These are phyloP conservation scores for Phaseolus coccineus DNA, from an alignment of 331 rosid genomes.

Conservation along the genomic window DNA sequence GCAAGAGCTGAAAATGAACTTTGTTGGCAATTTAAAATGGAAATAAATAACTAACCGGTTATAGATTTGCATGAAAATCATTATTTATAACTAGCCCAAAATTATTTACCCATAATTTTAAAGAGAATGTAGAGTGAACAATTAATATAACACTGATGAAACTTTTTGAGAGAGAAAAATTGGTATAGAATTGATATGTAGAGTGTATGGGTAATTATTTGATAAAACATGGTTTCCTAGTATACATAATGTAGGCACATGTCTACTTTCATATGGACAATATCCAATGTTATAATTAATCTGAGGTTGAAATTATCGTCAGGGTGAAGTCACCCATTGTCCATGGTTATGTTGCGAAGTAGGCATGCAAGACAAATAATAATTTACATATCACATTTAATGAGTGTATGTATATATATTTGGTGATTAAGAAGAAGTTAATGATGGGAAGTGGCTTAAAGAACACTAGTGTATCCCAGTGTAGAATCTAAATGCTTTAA, in stretches of 20 bases:
- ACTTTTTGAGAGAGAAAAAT: slow-evolving; percentile 25
- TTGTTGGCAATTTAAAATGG: background rate
- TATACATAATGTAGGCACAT: background rate
- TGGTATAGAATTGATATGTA: slow-evolving; percentile 5
- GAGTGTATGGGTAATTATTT: slow-evolving; percentile 24
- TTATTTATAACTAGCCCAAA: background rate
- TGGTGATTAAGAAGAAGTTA: slow-evolving; percentile 38
- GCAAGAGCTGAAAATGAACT: background rate
- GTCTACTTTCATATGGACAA: slow-evolving; percentile 38
- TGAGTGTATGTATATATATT: slow-evolving; percentile 14
- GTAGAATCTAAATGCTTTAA: slow-evolving; percentile 53
- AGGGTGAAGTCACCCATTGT: slow-evolving; percentile 49
- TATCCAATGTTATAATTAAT: slow-evolving; percentile 42
- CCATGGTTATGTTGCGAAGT: background rate
- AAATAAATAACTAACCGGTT: background rate
- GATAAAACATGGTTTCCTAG: slow-evolving; percentile 27
- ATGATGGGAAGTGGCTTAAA: slow-evolving; percentile 51
- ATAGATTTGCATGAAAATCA: slow-evolving; percentile 16
- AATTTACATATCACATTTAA: slow-evolving; percentile 27
- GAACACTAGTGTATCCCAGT: slow-evolving; percentile 49
- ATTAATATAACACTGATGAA: slow-evolving; percentile 27
- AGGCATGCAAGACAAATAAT: slow-evolving; percentile 51
- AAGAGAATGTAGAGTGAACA: slow-evolving; percentile 20
- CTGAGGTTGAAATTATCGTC: slow-evolving; percentile 44
- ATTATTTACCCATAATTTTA: slow-evolving; percentile 24